Conservation (phyloP, 345 rosid species). For the Trapa bicornis region DNA sequence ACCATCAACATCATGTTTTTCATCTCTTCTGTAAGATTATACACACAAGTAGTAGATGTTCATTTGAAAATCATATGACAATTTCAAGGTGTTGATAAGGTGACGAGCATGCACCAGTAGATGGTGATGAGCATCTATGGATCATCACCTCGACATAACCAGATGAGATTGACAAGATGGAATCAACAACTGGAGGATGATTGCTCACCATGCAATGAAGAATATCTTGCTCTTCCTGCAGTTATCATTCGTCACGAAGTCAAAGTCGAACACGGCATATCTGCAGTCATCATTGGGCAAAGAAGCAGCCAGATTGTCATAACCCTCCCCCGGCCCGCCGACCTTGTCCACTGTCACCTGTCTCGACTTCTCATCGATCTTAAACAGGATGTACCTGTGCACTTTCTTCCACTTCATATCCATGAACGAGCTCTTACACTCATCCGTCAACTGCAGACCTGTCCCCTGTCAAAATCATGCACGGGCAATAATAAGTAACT, state of each 20-base stretch:
- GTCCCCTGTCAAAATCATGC: constrained; percentile 39
- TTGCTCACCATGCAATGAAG: constrained; percentile 74
- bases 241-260: constrained; percentile 81
- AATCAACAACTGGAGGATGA: constrained; percentile 7
- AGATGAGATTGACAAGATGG: too few species aligned
- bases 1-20: background rate
- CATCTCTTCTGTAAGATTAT: background rate
- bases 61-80: too few species aligned
- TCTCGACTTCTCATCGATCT: constrained; percentile 83
- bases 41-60: too few species aligned
- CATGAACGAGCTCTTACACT: constrained; percentile 79
- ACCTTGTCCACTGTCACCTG: constrained; percentile 79
- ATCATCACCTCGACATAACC: too few species aligned
- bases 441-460: constrained; percentile 80
- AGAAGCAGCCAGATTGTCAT: constrained; percentile 58
- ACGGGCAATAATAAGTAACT: background rate
- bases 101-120: too few species aligned
- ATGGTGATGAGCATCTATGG: too few species aligned
- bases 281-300: constrained; percentile 82
- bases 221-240: constrained; percentile 98
- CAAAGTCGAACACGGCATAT: constrained; percentile 89
- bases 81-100: too few species aligned
- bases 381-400: constrained; percentile 73
- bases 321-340: constrained; percentile 71
- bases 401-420: constrained; percentile 95